These are phyloP conservation scores for Cyamopsis tetragonoloba DNA, from an alignment of 306 rosid genomes.

Conservation along the genomic window DNA sequence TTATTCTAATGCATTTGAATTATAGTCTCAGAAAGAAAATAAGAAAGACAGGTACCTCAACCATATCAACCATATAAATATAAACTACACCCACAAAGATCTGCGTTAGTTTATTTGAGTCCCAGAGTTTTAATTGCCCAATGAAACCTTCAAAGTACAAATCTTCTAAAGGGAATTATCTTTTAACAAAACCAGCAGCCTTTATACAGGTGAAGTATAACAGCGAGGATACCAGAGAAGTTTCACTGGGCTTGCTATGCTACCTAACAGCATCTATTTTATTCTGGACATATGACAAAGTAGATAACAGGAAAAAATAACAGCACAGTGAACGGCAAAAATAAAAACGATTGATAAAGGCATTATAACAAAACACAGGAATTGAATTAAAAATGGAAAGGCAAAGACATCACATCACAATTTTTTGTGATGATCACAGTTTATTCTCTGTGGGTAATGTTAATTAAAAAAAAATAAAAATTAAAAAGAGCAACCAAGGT, in stretches of 20 bases:
- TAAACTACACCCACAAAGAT: background rate
- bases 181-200: background rate
- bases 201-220: background rate
- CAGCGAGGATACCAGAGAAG: background rate
- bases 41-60: background rate
- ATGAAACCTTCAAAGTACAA: background rate
- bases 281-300: background rate
- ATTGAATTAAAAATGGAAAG: background rate
- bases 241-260: background rate
- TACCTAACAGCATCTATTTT: background rate
- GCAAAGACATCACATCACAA: background rate
- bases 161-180: background rate
- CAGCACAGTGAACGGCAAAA: background rate
- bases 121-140: background rate
- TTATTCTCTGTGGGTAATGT: background rate
- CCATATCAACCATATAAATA: background rate
- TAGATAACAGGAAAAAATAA: background rate
- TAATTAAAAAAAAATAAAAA: too few species aligned
- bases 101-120: too few species aligned
- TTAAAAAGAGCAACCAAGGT: background rate
- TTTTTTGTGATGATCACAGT: background rate
- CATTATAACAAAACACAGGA: background rate
- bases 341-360: background rate
- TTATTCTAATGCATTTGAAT: too few species aligned
- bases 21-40: background rate